Conservation (phyloP, 768 basidiomycete species). For the Suillus fuscotomentosus region DNA sequence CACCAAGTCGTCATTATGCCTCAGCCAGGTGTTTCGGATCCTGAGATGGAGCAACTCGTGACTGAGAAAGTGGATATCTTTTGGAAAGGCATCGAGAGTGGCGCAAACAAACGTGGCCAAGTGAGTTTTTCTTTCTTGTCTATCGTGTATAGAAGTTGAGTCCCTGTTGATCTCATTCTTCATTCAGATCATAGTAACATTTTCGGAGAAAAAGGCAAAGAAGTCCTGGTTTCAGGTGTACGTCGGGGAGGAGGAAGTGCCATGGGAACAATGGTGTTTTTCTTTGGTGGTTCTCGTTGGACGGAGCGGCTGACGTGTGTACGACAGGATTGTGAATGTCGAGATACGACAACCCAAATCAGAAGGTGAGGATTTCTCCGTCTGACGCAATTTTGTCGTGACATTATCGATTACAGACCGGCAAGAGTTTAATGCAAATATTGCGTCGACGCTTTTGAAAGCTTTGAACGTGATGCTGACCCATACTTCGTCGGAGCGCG, state of each 20-base stretch:
- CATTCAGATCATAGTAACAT: slow-evolving; percentile 61
- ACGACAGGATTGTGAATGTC: slow-evolving; percentile 70
- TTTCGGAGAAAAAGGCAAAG: slow-evolving; percentile 74
- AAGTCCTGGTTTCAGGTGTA: slow-evolving; percentile 78
- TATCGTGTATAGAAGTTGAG: background rate
- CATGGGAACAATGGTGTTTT: slow-evolving; percentile 83
- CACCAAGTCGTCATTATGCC: background rate
- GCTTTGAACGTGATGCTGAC: slow-evolving; percentile 70
- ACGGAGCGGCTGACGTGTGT: background rate
- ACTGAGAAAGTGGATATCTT: slow-evolving; percentile 76
- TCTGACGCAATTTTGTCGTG: background rate
- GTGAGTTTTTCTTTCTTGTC: slow-evolving; percentile 31
- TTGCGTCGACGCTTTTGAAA: slow-evolving; percentile 61
- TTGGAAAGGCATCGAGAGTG: slow-evolving; percentile 73
- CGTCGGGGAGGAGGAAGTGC: slow-evolving; percentile 75
- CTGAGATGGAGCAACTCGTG: slow-evolving; percentile 67
- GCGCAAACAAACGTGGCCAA: slow-evolving; percentile 64
- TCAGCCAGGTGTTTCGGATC: slow-evolving; percentile 78
- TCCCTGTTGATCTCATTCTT: background rate
- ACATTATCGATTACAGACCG: slow-evolving; percentile 34
- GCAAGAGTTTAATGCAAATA: slow-evolving; percentile 52
- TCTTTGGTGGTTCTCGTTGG: background rate
- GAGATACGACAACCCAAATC: slow-evolving; percentile 72
- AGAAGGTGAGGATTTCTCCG: slow-evolving; percentile 47
- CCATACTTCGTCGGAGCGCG: slow-evolving; percentile 77